These are phyloP conservation scores for Fomitopsis betulina DNA, from an alignment of 1,284 basidiomycete genomes.

Conservation along the genomic window DNA sequence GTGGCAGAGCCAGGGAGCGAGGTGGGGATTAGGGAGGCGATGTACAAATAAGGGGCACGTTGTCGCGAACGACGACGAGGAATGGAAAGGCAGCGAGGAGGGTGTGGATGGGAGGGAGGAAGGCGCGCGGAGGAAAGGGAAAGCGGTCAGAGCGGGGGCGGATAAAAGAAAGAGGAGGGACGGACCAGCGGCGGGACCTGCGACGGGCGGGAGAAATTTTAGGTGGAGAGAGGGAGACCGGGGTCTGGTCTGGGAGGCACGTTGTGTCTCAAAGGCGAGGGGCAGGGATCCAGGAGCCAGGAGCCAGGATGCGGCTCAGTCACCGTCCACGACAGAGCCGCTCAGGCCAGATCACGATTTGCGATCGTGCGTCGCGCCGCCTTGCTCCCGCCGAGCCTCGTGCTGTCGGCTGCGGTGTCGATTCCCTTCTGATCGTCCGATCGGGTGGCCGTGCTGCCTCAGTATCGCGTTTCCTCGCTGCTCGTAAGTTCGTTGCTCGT, in stretches of 20 bases:
- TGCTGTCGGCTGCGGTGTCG: not conserved
- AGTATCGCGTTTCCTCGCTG: no score
- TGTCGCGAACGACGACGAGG: not conserved
- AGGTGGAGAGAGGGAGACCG: conserved; percentile 11
- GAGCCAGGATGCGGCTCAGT: not conserved
- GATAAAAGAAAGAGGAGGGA: conserved; percentile 10
- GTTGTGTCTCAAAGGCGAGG: not conserved
- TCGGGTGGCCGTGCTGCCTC: not conserved
- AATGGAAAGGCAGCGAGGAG: conserved; percentile 3
- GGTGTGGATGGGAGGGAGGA: conserved; percentile 3
- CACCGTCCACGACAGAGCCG: not conserved
- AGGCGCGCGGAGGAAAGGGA: not conserved
- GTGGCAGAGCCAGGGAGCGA: conserved; percentile 1
- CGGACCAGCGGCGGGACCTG: conserved; percentile 4
- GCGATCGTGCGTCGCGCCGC: not conserved
- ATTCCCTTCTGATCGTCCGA: not conserved
- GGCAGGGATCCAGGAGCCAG: not conserved
- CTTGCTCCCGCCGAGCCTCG: not conserved
- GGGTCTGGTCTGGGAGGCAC: conserved; percentile 12
- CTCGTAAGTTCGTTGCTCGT: no score
- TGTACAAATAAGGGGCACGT: not conserved
- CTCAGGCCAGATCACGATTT: not conserved
- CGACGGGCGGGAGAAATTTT: conserved; percentile 13
- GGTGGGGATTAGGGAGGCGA: not conserved
- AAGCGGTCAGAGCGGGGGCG: conserved; percentile 10